Conservation (phyloP, 768 basidiomycete species). For the Pholiota microspora region DNA sequence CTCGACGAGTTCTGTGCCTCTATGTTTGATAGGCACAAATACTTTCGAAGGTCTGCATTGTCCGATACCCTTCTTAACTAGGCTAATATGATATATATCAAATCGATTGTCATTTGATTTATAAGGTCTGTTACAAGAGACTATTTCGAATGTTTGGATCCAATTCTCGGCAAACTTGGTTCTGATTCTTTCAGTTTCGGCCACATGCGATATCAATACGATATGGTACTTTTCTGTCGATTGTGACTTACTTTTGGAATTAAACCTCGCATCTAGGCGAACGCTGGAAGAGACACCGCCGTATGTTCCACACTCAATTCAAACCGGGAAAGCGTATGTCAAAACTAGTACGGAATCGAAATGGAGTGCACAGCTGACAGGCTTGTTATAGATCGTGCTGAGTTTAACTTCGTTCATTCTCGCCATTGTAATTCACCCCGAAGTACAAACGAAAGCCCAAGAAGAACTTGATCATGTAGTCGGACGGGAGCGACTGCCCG, state of each 20-base stretch:
- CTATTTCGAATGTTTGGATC: too few relatives aligned
- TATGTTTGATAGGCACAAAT: not conserved
- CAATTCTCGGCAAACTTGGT: slow-evolving; percentile 15
- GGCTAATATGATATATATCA: too few relatives aligned
- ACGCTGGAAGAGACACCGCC: slow-evolving; percentile 50
- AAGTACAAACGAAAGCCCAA: slow-evolving; percentile 25
- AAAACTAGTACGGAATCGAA: too few relatives aligned
- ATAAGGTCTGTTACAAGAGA: too few relatives aligned
- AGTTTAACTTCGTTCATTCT: slow-evolving; percentile 22
- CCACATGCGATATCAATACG: slow-evolving; percentile 55
- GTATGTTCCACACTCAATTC: slow-evolving; percentile 52
- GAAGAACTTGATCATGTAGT: slow-evolving; percentile 25
- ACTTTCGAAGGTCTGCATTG: too few relatives aligned
- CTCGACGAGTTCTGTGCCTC: too few relatives aligned
- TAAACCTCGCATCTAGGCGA: slow-evolving; percentile 33
- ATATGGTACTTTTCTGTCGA: slow-evolving; percentile 24
- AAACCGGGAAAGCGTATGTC: slow-evolving; percentile 31
- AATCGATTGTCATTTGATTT: too few relatives aligned
- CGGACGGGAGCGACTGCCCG: slow-evolving; percentile 23
- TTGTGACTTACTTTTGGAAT: too few relatives aligned
- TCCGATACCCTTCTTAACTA: too few relatives aligned
- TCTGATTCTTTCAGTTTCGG: slow-evolving; percentile 51
- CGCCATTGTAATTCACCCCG: slow-evolving; percentile 22
- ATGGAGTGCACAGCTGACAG: too few relatives aligned
- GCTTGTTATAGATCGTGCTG: slow-evolving; percentile 25